Conservation (phyloP, 441 rosid species). For the Adansonia rubrostipa region DNA sequence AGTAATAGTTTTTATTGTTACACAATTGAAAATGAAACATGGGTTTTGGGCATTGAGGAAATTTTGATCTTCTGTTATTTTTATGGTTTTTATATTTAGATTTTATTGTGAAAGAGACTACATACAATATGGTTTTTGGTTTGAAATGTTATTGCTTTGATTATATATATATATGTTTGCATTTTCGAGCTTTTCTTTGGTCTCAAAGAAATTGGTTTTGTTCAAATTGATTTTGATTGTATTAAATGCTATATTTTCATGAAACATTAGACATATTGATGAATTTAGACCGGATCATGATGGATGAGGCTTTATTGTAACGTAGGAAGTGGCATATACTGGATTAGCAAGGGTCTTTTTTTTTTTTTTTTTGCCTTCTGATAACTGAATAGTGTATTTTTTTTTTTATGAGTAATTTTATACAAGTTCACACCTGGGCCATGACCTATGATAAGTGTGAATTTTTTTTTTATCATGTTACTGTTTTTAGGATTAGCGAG, state of each 20-base stretch:
- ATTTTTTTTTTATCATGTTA: neutral
- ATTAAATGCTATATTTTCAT: neutral
- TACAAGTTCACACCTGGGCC: neutral
- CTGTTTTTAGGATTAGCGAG: neutral
- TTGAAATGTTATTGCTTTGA: constrained; percentile 5
- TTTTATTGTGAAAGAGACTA: neutral
- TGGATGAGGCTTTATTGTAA: constrained; percentile 1
- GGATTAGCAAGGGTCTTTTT: neutral
- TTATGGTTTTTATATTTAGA: too few species aligned
- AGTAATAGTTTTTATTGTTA: too few species aligned
- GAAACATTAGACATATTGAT: neutral
- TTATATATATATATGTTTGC: neutral
- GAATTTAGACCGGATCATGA: constrained; percentile 10
- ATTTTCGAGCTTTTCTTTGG: neutral
- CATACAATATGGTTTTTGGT: constrained; percentile 8
- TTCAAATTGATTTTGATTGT: neutral
- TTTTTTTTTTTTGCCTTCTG: neutral
- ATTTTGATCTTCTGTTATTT: too few species aligned
- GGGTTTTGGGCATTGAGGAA: too few species aligned
- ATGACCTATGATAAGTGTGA: neutral
- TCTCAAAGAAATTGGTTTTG: neutral
- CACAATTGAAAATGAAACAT: too few species aligned
- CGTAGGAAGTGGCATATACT: neutral
- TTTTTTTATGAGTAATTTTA: neutral
- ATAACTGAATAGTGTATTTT: neutral